Conservation (phyloP, 1,139 yeast species). For the Yamadazyma atlantica region DNA sequence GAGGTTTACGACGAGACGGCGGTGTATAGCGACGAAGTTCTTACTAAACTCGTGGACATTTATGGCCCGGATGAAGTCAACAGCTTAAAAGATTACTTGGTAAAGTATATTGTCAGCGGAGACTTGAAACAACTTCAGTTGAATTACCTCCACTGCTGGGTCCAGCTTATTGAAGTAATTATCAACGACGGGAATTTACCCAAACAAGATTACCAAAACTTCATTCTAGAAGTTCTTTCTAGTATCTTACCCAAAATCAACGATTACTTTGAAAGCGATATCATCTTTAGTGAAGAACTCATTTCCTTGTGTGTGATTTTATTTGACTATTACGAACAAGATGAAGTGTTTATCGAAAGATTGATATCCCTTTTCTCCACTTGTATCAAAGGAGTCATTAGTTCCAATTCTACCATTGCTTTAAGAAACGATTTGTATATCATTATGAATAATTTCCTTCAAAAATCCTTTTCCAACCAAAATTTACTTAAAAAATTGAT, state of each 20-base stretch:
- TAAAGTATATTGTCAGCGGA: conserved; percentile 43
- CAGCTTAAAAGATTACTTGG: conserved; percentile 29
- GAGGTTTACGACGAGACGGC: conserved; percentile 20
- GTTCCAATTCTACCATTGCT: conserved; percentile 64
- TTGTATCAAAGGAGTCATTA: conserved; percentile 68
- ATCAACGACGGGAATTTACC: conserved; percentile 53
- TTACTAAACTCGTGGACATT: conserved; percentile 7
- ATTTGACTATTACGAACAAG: conserved; percentile 54
- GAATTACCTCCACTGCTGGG: conserved; percentile 76
- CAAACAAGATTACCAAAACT: conserved; percentile 43
- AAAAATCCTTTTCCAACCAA: conserved; percentile 42
- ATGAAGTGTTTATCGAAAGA: conserved; percentile 42
- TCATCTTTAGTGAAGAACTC: conserved; percentile 70
- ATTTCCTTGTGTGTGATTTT: conserved; percentile 73
- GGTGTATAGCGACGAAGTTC: conserved; percentile 7
- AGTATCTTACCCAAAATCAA: conserved; percentile 72
- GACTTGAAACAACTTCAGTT: conserved; percentile 55
- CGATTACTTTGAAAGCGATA: conserved; percentile 68
- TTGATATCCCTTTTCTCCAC: conserved; percentile 71
- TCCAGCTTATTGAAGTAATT: conserved; percentile 70
- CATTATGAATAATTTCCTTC: conserved; percentile 64
- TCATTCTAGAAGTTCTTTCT: conserved; percentile 76
- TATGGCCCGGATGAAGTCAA: conserved; percentile 4
- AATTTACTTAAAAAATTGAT: conserved; percentile 46
- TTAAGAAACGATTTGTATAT: conserved; percentile 80